A percentile compares a stretch with the other conserved stretches of the same genome.
Conservation (phyloP, 1,284 basidiomycete genomes). For the Apiotrichum gracile region DNA sequence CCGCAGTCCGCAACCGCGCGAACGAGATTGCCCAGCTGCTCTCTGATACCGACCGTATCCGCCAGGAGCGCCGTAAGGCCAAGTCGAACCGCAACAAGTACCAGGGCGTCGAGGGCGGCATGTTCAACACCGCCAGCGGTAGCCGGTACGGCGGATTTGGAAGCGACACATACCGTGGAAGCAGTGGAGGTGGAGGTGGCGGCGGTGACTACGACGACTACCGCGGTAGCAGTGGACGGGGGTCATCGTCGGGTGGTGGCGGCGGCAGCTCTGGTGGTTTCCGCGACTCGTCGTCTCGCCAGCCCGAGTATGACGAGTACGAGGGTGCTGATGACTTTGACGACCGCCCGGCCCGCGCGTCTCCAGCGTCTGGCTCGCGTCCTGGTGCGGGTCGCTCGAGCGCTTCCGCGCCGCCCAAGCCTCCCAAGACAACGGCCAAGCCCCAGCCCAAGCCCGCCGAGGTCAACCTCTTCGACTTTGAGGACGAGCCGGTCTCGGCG, state of each 20-base stretch:
- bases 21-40: conserved; percentile 86
- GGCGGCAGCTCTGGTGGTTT: neutral
- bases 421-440: no score
- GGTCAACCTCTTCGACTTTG: conserved; percentile 73
- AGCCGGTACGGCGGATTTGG: conserved; percentile 77
- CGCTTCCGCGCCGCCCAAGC: conserved; percentile 18
- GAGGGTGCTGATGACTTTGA: conserved; percentile 93
- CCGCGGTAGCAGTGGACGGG: conserved; percentile 6
- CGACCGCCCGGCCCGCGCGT: conserved; percentile 32
- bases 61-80: conserved; percentile 83
- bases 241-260: neutral
- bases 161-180: conserved; percentile 56
- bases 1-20: conserved; percentile 53
- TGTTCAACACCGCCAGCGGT: conserved; percentile 43
- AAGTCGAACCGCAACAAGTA: conserved; percentile 92
- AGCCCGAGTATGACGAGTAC: conserved; percentile 64
- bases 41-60: conserved; percentile 84
- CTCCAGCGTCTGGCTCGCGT: conserved; percentile 7
- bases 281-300: conserved; percentile 5
- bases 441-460: no score
- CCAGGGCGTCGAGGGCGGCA: conserved; percentile 54
- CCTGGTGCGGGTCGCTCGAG: neutral
- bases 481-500: conserved; percentile 54
- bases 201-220: conserved; percentile 22
- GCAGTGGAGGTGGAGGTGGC: conserved; percentile 52